These are phyloP conservation scores for Monosporozyma unispora DNA, from an alignment of 805 yeast genomes.

Conservation along the genomic window DNA sequence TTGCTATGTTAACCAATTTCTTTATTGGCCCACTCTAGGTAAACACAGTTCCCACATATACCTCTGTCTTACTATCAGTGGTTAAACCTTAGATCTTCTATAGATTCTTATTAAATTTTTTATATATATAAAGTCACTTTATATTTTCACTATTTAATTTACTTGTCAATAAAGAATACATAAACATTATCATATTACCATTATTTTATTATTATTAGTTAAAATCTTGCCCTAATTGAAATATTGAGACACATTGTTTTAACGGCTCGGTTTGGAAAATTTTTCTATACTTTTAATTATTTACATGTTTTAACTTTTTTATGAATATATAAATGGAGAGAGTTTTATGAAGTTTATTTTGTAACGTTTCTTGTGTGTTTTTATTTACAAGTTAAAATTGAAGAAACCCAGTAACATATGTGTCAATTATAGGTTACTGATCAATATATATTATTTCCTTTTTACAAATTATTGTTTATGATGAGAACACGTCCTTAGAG, in stretches of 20 bases:
- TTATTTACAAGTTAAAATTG: not conserved
- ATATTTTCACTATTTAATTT: conserved; percentile 1
- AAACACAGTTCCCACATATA: conserved; percentile 30
- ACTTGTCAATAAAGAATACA: not conserved
- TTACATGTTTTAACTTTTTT: not conserved
- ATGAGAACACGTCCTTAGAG: conserved; percentile 32
- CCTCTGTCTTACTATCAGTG: conserved; percentile 35
- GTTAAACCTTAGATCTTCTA: conserved; percentile 16
- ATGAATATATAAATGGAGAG: not conserved
- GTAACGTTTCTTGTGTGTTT: no score
- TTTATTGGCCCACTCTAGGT: conserved; percentile 32
- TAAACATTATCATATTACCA: not conserved
- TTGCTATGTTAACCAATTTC: not conserved
- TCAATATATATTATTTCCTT: not conserved
- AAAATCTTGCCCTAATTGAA: not conserved
- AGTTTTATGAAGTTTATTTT: not conserved
- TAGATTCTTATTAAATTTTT: not conserved
- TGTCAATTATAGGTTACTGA: not conserved
- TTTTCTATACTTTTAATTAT: not conserved
- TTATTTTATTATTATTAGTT: not conserved
- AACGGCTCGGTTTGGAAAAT: not conserved
- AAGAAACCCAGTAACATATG: no score
- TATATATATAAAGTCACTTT: not conserved
- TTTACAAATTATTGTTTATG: conserved; percentile 23
- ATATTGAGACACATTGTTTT: not conserved